Base-by-base conservation (phyloP, 805 yeast genomes). In the Yarrowia sp. region DNA sequence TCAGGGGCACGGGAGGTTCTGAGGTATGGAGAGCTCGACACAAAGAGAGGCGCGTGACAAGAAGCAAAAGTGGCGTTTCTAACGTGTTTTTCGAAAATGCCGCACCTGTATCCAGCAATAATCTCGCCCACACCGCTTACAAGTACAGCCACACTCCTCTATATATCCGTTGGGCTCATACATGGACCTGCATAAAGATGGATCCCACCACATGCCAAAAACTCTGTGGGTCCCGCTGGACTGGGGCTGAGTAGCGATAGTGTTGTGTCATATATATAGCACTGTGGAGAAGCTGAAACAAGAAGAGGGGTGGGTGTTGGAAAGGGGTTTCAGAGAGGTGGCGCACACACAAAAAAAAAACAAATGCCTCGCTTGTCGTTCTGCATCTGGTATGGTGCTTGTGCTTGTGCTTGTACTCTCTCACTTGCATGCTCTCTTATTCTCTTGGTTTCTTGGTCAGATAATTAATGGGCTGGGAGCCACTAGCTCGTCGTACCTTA, bases 101-200 rank as follows among this genome's bases (percentile, higher is more conserved):
- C 48, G 48, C 21, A 24, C 48, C 2, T 17, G 17, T 9, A 5
- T 17, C 12, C 4, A 9, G 12, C 21, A 41, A 41, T 22, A 41
- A 14, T 3, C n/a, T 16, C 46, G 4, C 1, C 1, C 26, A 41
- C 32, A 43, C 32, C 16, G 17, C 48, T 17, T 43, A 43, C 48
- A 43, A 24, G 48, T 24, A 24, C 28, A 32, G 32, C 48, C 32
- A 17, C 17, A 16, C 30, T n/a, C 30, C 19, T 7, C 48, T 43
- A 43, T 46, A 44, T 44, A 46, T 28, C 19, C 36, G 52, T 46
- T 46, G 35, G 52, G 36, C 52, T 46, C 28, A 24, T 30, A 46
- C 52, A 46, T 46, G 52, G 35, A 28, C 52, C 52, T 46, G 52
- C 52, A 46, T 46, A 28, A n/a, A 28, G 35, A 46, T 28, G 52